phyloP scores from a whole-genome alignment of 2,329 filamentous ascomycete genomes.

The Tolypocladium inflatum region DNA sequence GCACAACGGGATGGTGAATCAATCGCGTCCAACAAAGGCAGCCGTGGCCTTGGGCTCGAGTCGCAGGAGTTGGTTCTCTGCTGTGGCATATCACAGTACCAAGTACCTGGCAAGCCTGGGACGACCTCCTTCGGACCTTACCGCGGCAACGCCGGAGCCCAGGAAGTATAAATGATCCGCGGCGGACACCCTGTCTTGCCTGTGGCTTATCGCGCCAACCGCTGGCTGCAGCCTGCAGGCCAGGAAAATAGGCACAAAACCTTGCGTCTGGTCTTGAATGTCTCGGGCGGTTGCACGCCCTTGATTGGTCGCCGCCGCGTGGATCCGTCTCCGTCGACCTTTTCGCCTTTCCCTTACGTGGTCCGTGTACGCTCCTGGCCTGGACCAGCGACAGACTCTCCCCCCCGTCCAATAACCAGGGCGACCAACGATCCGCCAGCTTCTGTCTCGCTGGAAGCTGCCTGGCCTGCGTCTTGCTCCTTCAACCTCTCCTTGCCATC shows the following conservation, averaged over 20 bases:
- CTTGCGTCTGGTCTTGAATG: background rate
- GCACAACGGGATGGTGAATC: background rate
- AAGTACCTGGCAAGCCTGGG: too few species aligned
- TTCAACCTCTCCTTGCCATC: background rate
- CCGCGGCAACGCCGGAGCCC: background rate
- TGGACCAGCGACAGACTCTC: background rate
- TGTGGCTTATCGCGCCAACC: background rate
- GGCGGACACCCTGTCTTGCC: too few species aligned
- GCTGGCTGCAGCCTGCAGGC: background rate
- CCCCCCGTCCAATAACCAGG: background rate
- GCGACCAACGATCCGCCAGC: background rate
- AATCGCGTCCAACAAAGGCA: background rate
- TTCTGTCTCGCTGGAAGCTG: background rate
- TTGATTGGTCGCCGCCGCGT: background rate
- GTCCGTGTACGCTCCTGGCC: background rate
- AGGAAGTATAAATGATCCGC: background rate
- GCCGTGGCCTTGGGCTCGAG: too few species aligned
- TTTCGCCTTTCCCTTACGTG: background rate
- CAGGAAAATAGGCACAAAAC: background rate
- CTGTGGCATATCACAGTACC: background rate
- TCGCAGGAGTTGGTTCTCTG: background rate
- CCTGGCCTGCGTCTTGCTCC: background rate
- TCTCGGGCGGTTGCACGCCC: background rate
- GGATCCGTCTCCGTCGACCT: background rate
- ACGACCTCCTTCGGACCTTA: background rate